phyloP scores from a whole-genome alignment of 176 grass and related monocot genomes.

The Carex kokanica region DNA sequence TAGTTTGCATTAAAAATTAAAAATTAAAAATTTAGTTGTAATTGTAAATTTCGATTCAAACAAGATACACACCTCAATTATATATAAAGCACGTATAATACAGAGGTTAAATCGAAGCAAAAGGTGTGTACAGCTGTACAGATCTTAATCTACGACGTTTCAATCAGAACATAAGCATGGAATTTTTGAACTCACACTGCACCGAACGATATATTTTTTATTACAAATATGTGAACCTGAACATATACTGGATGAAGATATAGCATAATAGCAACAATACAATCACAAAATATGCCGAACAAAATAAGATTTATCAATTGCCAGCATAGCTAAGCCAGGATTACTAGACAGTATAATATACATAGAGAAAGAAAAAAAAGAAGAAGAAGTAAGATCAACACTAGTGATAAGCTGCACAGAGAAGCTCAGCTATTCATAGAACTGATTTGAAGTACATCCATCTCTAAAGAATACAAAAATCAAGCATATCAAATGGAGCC shows the following conservation, averaged over 20 bases:
- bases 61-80: neutral
- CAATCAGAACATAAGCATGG: neutral
- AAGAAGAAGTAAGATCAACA: neutral
- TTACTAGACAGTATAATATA: neutral
- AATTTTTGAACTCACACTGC: neutral
- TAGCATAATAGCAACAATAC: neutral
- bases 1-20: neutral
- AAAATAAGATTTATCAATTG: neutral
- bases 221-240: neutral
- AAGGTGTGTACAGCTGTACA: neutral
- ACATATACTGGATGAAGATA: neutral
- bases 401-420: neutral
- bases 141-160: neutral
- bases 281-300: neutral
- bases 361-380: neutral
- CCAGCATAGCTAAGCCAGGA: neutral
- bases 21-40: neutral
- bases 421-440: neutral
- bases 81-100: neutral
- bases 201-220: neutral
- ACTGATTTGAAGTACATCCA: neutral
- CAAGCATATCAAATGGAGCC: neutral
- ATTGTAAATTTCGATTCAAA: neutral
- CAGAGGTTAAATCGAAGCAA: neutral
- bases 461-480: conserved; percentile 1